phyloP scores from a whole-genome alignment of 345 rosid species.

The Eucalyptus marginata region DNA sequence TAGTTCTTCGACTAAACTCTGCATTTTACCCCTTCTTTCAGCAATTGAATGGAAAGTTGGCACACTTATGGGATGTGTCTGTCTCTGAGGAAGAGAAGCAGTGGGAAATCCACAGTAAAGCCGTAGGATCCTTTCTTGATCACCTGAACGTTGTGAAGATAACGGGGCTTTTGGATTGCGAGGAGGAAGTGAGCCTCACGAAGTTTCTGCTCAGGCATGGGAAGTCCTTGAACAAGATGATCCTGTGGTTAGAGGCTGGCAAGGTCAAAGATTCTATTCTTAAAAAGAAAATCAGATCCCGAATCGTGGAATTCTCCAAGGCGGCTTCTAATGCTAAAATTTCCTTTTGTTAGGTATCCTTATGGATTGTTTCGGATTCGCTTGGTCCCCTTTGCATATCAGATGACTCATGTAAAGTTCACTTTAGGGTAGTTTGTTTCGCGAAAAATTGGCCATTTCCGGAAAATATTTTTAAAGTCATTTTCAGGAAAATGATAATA shows the following conservation, averaged over 20 bases:
- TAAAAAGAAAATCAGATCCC: constrained; percentile 58
- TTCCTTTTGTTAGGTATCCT: constrained; percentile 15
- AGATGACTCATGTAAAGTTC: neutral
- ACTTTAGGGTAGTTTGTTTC: too few relatives aligned
- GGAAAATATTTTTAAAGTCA: too few relatives aligned
- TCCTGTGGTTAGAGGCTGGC: constrained; percentile 23
- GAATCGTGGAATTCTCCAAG: constrained; percentile 53
- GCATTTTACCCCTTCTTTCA: constrained; percentile 1
- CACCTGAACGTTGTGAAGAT: constrained; percentile 57
- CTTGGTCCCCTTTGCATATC: neutral
- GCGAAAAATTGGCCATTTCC: too few relatives aligned
- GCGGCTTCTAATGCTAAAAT: constrained; percentile 75
- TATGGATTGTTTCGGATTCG: neutral
- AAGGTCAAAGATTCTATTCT: constrained; percentile 37
- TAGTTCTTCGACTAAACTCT: neutral
- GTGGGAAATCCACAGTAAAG: constrained; percentile 49
- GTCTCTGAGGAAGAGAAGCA: constrained; percentile 52
- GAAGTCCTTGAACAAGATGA: constrained; percentile 64
- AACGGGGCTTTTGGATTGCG: constrained; percentile 63
- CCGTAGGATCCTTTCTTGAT: constrained; percentile 40
- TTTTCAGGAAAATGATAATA: too few relatives aligned
- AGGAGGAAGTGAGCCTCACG: constrained; percentile 58
- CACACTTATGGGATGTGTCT: constrained; percentile 46
- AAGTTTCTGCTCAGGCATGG: constrained; percentile 76
- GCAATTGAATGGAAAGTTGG: neutral